Evolutionary conservation across 305 asterid genomes (phyloP).

Genomic region (Fraxinus albicans): DNA sequence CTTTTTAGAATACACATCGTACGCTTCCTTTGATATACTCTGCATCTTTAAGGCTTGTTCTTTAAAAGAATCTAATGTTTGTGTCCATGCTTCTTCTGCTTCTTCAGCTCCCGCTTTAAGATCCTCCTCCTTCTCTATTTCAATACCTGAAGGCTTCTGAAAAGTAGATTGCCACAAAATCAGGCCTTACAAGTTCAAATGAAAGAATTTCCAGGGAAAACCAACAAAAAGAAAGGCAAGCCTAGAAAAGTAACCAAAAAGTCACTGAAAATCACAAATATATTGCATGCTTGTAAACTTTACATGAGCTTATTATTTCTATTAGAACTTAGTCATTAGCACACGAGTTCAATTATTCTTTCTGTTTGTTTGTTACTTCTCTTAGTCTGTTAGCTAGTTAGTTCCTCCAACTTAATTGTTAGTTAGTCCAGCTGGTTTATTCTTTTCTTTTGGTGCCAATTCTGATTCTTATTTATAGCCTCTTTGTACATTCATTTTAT

Average conservation of each 20-base stretch:
- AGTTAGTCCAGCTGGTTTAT: too few species aligned
- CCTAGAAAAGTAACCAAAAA: background rate
- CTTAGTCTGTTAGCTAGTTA: too few species aligned
- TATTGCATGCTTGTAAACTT: background rate
- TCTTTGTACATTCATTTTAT: too few species aligned
- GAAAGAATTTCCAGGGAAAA: background rate
- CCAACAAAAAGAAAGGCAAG: background rate
- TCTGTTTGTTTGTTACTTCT: too few species aligned
- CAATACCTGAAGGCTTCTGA: conserved; percentile 63
- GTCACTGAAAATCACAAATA: background rate
- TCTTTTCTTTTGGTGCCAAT: too few species aligned
- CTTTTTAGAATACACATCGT: conserved; percentile 68
- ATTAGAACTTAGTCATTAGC: too few species aligned
- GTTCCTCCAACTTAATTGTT: too few species aligned
- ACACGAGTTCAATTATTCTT: too few species aligned
- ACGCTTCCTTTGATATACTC: conserved; percentile 76
- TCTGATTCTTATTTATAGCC: too few species aligned
- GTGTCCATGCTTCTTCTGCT: conserved; percentile 76
- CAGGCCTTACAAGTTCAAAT: background rate
- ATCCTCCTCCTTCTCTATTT: conserved; percentile 44
- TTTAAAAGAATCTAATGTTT: conserved; percentile 68
- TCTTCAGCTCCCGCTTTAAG: conserved; percentile 48
- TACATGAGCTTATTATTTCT: background rate
- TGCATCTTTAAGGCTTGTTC: conserved; percentile 79
- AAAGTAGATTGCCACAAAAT: conserved; percentile 21